Percentiles rank a stretch among this genome's conserved stretches.
Evolutionary conservation across 2,329 filamentous ascomycete genomes (phyloP).

Genomic region (Penicillium polonicum): DNA sequence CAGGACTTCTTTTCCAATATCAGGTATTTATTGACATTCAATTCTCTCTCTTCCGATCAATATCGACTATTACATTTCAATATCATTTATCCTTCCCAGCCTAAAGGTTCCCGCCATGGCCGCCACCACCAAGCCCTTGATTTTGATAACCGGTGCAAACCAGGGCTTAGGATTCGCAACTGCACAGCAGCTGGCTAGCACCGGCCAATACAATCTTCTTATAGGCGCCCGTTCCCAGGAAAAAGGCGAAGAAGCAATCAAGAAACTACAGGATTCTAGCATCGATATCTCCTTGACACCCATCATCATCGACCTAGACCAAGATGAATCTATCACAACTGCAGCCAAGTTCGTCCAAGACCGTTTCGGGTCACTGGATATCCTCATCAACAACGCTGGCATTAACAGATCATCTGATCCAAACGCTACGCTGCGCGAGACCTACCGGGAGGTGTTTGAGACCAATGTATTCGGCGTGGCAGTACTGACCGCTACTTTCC

Average conservation of each 20-base stretch:
- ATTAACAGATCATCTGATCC: background rate
- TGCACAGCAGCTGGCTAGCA: background rate
- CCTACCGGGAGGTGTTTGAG: background rate
- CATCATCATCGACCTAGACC: background rate
- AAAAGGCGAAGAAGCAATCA: background rate
- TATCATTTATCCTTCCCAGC: background rate
- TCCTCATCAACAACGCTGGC: background rate
- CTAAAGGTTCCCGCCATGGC: background rate
- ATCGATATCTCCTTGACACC: background rate
- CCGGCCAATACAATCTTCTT: background rate
- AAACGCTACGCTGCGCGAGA: background rate
- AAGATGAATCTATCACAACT: background rate
- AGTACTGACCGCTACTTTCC: background rate
- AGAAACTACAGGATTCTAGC: background rate
- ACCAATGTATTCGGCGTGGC: background rate
- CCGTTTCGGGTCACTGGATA: background rate
- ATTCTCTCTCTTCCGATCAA: background rate
- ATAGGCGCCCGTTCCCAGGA: background rate
- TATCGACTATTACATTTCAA: background rate
- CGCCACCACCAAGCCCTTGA: background rate
- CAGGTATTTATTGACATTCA: too few relatives aligned
- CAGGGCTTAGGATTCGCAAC: background rate
- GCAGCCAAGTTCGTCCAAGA: background rate
- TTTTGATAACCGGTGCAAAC: slow-evolving; percentile 1
- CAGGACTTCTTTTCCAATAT: too few relatives aligned